Evolutionary conservation across 2,329 filamentous ascomycete genomes (phyloP).

Genomic region (Tolypocladium ophioglossoides): DNA sequence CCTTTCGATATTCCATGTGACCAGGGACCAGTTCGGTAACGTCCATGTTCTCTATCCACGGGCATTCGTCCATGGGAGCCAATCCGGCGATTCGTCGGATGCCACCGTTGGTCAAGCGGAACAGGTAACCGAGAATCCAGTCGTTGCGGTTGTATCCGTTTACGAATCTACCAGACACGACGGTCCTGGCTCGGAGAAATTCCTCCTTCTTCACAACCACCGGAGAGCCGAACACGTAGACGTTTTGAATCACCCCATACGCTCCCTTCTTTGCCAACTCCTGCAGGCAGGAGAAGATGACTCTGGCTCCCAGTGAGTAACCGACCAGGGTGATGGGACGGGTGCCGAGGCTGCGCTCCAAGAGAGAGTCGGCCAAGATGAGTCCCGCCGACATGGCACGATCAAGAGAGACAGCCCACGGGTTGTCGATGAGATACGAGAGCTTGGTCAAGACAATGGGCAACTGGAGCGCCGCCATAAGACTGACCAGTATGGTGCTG

Average conservation of each 20-base stretch:
- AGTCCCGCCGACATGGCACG: constrained; percentile 80
- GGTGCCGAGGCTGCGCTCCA: constrained; percentile 83
- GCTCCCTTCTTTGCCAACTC: constrained; percentile 80
- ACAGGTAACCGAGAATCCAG: constrained; percentile 95
- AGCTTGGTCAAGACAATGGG: constrained; percentile 89
- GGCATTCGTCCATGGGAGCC: constrained; percentile 62
- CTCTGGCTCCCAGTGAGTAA: constrained; percentile 83
- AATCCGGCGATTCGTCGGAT: constrained; percentile 83
- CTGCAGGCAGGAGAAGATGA: constrained; percentile 84
- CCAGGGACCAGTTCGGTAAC: constrained; percentile 78
- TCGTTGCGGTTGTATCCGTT: constrained; percentile 93
- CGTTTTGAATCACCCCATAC: constrained; percentile 83
- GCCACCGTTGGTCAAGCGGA: constrained; percentile 86
- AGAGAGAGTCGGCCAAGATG: constrained; percentile 87
- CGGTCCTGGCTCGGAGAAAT: constrained; percentile 67
- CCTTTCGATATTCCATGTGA: constrained; percentile 92
- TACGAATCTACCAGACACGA: constrained; percentile 85
- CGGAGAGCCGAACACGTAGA: constrained; percentile 88
- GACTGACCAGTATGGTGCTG: constrained; percentile 72
- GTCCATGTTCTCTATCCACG: constrained; percentile 79
- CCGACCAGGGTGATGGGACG: constrained; percentile 88
- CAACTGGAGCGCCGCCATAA: constrained; percentile 91
- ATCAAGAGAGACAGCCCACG: constrained; percentile 93
- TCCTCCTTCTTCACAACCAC: constrained; percentile 89
- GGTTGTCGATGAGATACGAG: constrained; percentile 94